Percentiles rank a stretch among this genome's conserved stretches.
Evolutionary conservation across 1,284 basidiomycete genomes (phyloP).

Genomic region (Melanopsichium pennsylvanicum): DNA sequence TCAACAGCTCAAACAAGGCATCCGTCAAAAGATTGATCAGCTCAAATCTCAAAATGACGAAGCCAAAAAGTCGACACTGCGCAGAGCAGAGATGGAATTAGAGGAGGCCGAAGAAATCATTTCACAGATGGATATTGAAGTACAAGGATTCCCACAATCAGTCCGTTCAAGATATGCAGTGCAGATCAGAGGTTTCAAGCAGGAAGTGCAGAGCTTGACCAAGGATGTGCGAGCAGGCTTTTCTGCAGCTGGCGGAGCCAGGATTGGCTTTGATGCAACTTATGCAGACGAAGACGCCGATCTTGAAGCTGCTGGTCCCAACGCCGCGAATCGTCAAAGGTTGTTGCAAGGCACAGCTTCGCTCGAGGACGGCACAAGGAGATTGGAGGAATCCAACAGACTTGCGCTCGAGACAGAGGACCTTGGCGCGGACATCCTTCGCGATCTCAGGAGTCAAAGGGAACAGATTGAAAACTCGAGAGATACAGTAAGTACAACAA

Average conservation of each 20-base stretch:
- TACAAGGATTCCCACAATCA: conserved; percentile 87
- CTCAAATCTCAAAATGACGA: conserved; percentile 68
- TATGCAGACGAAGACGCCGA: conserved; percentile 44
- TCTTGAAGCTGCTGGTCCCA: conserved; percentile 40
- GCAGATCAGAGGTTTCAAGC: conserved; percentile 51
- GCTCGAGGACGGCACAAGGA: conserved; percentile 69
- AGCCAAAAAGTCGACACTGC: conserved; percentile 80
- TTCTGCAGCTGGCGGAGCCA: conserved; percentile 8
- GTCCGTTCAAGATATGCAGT: conserved; percentile 54
- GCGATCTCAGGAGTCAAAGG: conserved; percentile 83
- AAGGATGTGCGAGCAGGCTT: conserved; percentile 35
- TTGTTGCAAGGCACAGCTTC: conserved; percentile 66
- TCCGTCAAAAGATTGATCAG: conserved; percentile 46
- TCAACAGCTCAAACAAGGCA: conserved; percentile 52
- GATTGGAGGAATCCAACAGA: conserved; percentile 87
- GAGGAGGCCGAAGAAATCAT: conserved; percentile 96
- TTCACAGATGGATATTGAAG: conserved; percentile 98
- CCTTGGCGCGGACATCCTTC: conserved; percentile 89
- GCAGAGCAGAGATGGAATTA: conserved; percentile 90
- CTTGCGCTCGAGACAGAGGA: conserved; percentile 96
- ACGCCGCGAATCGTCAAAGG: conserved; percentile 66
- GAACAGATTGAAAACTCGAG: conserved; percentile 95
- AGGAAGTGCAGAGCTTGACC: conserved; percentile 51
- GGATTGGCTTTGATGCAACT: conserved; percentile 21
- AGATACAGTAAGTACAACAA: conserved; percentile 80